Conservation (phyloP, 73 alveolate genomes). For the Paramecium octaurelia region DNA sequence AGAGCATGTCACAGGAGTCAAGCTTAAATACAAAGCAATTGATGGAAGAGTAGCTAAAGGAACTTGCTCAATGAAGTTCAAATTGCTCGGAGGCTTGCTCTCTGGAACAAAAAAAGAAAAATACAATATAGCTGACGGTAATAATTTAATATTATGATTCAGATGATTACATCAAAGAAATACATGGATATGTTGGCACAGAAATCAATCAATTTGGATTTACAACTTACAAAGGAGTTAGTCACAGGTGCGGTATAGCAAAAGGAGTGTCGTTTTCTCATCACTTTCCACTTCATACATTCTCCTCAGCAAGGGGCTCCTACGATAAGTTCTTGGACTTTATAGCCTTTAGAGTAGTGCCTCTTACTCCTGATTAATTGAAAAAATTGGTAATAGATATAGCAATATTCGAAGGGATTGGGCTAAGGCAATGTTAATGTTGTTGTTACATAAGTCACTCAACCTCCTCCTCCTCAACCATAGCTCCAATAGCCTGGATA, state of each 20-base stretch:
- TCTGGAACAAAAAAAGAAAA: neutral
- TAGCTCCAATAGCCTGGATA: neutral
- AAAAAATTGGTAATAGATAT: neutral
- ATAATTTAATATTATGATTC: neutral
- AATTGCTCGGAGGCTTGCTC: neutral
- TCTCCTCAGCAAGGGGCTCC: slow-evolving; percentile 18
- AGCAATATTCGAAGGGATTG: neutral
- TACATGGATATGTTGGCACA: slow-evolving; percentile 15
- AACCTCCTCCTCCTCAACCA: neutral
- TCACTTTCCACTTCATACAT: slow-evolving; percentile 26
- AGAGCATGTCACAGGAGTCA: neutral
- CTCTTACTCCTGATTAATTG: neutral
- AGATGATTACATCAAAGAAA: neutral
- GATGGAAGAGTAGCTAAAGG: neutral
- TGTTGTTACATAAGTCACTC: neutral
- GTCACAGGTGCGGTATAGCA: neutral
- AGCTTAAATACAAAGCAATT: neutral
- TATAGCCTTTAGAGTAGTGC: slow-evolving; percentile 24
- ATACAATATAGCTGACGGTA: neutral
- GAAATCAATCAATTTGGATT: slow-evolving; percentile 18
- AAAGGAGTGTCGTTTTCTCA: neutral
- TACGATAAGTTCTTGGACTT: slow-evolving; percentile 34
- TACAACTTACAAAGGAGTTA: neutral
- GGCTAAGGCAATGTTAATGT: neutral
- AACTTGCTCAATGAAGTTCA: neutral